Conservation (phyloP, 2,329 filamentous ascomycete species). For the Alternaria triticimaculans region DNA sequence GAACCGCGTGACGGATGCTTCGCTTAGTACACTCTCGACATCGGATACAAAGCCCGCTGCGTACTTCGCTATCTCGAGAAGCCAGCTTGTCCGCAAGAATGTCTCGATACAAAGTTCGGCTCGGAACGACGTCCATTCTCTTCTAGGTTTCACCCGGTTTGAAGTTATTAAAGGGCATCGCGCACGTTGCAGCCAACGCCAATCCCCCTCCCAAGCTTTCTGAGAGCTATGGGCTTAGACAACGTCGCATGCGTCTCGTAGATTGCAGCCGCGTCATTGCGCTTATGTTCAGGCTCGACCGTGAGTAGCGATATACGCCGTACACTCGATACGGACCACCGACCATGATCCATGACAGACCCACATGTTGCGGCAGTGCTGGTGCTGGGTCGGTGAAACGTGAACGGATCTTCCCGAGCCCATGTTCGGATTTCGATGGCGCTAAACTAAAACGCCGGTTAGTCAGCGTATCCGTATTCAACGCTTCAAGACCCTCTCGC, state of each 20-base stretch:
- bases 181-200: not conserved
- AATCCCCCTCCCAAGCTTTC: not conserved
- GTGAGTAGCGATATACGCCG: not conserved
- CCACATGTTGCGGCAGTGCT: not conserved
- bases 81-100: not conserved
- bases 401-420: not conserved
- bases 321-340: not conserved
- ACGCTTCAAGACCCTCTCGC: not conserved
- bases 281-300: not conserved
- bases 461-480: slow-evolving; percentile 5
- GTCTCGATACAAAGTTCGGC: not conserved
- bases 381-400: not conserved
- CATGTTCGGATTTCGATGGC: not conserved
- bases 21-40: not conserved
- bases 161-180: not conserved
- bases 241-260: not conserved
- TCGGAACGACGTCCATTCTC: too few species aligned
- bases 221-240: not conserved
- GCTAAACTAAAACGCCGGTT: not conserved
- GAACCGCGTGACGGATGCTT: not conserved
- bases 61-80: not conserved
- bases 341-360: not conserved
- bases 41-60: not conserved
- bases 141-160: not conserved
- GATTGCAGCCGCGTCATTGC: not conserved